Base-by-base conservation (phyloP, 306 rosid species). In the Herpetospermum pedunculosum region DNA sequence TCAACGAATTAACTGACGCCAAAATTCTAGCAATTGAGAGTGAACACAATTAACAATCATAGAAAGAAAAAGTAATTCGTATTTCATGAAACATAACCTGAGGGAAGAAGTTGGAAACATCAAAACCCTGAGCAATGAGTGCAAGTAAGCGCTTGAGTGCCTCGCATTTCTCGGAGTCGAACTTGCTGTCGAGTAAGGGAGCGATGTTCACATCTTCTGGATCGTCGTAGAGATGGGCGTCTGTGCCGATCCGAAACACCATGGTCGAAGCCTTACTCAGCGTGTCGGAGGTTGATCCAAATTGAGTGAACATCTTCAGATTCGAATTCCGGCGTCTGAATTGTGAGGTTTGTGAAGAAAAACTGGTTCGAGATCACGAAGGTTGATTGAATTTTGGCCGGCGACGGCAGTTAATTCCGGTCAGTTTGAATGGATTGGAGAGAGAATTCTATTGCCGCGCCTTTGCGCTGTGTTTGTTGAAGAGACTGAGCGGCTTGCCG, bases 171-270 rank as follows among this genome's bases (percentile, higher is more conserved):
- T 91, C 99, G 55, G 96, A 88, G 78, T 91, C 99, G 87, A 91
- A 95, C 81, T 79, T 91, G 86, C 97, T 91, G 72, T 94, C 97
- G 70, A 95, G 92, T 26, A 91, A 86, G 23, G 92, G 87, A 35
- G 87, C 88, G 72, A 95, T 95, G 82, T 70, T 91, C 53, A 86
- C 99, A 29, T 95, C 96, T 5, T 91, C 96, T 28, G 99, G 99
- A 28, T 95, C 99, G 83, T 95, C 97, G 92, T 95, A 95, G 76
- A 95, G 97, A 80, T 91, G 97, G 2, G 99, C 97, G 76, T 95
- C 99, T n/a, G 99, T 89, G 16, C 99, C 97, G 88, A 95, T 91
- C 77, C 97, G 91, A 82, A 89, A 88, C 81, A 95, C 92, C 76
- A 87, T 79, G 57, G 99, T 87, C 18, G 97, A 95, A n/a, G 97